Percentiles rank a stretch among this genome's conserved stretches.
Conservation (phyloP, 768 basidiomycete genomes). For the Asterophora parasitica region DNA sequence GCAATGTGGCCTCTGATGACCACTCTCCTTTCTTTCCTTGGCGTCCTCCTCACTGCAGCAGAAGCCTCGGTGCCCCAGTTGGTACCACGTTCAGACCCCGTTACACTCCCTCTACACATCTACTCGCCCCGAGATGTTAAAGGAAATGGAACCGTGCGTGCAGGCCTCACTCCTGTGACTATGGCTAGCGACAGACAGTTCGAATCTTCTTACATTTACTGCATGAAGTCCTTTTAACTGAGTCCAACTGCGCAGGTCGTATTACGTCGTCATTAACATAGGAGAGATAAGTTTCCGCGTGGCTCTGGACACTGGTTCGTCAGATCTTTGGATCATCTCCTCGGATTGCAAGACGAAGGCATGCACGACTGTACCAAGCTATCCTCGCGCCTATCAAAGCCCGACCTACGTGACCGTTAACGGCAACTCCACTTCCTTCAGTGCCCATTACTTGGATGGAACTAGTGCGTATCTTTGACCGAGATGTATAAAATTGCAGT, state of each 20-base stretch:
- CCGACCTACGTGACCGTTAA: slow-evolving; percentile 60
- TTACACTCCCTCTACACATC: slow-evolving; percentile 26
- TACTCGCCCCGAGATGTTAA: slow-evolving; percentile 15
- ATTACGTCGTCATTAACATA: slow-evolving; percentile 54
- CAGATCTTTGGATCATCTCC: slow-evolving; percentile 68
- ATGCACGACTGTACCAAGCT: slow-evolving; percentile 60
- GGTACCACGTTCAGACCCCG: slow-evolving; percentile 20
- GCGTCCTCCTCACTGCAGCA: slow-evolving; percentile 13
- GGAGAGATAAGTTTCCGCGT: slow-evolving; percentile 66
- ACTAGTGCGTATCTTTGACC: slow-evolving; percentile 45
- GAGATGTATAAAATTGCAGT: neutral
- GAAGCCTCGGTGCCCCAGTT: slow-evolving; percentile 18
- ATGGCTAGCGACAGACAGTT: slow-evolving; percentile 42
- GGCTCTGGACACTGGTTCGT: slow-evolving; percentile 70
- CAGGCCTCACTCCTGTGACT: slow-evolving; percentile 41
- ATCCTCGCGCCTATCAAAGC: slow-evolving; percentile 64
- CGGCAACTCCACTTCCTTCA: slow-evolving; percentile 56
- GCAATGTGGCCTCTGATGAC: slow-evolving; percentile 15
- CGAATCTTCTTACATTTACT: neutral
- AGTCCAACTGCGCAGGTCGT: slow-evolving; percentile 44
- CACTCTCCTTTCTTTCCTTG: slow-evolving; percentile 1
- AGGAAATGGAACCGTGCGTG: slow-evolving; percentile 25
- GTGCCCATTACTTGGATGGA: slow-evolving; percentile 59
- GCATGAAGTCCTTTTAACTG: slow-evolving; percentile 9
- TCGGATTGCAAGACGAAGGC: slow-evolving; percentile 52